Conservation (phyloP, 2,329 filamentous ascomycete genomes). For the Colletotrichum tabaci region DNA sequence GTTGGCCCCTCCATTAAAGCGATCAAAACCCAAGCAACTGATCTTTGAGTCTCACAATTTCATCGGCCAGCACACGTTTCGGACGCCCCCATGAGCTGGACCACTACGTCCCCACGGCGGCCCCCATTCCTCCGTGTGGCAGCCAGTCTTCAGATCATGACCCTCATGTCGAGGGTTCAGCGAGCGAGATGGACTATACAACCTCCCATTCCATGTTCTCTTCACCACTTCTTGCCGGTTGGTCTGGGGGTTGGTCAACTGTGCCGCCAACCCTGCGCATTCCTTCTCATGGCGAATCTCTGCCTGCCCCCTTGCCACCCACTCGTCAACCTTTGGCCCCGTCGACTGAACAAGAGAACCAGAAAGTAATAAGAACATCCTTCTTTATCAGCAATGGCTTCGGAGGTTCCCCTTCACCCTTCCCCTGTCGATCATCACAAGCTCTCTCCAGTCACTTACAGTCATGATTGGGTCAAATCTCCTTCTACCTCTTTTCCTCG, state of each 20-base stretch:
- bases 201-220: background rate
- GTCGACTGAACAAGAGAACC: background rate
- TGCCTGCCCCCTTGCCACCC: background rate
- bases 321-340: background rate
- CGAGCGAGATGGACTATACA: background rate
- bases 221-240: background rate
- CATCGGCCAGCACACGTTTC: slow-evolving; percentile 1
- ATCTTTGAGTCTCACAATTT: slow-evolving; percentile 11
- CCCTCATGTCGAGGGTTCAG: background rate
- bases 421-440: slow-evolving; percentile 17
- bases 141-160: background rate
- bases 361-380: slow-evolving; percentile 8
- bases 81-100: background rate
- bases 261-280: slow-evolving; percentile 22
- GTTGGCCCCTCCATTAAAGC: no score
- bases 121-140: slow-evolving; percentile 17
- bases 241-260: slow-evolving; percentile 24
- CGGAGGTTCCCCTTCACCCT: slow-evolving; percentile 4
- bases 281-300: slow-evolving; percentile 19
- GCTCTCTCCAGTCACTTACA: slow-evolving; percentile 1
- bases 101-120: background rate
- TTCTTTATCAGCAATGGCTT: background rate
- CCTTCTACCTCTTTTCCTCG: slow-evolving; percentile 31
- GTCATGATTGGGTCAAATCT: slow-evolving; percentile 23
- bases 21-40: background rate